Evolutionary conservation across 768 basidiomycete species (phyloP).

Genomic region (Boletus patriciae): DNA sequence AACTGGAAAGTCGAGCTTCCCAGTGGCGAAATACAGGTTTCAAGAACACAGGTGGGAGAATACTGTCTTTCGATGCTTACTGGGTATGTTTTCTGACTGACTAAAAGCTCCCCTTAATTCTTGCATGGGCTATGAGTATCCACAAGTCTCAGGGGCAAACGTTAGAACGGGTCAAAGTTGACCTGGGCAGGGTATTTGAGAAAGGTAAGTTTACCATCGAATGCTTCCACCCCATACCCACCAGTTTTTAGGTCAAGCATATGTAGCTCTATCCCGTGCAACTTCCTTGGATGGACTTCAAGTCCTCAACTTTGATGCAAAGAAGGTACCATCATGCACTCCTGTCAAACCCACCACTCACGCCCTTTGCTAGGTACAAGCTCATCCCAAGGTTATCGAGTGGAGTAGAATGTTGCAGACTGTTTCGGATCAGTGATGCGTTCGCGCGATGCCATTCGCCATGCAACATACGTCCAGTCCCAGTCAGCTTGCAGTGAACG

Average conservation of each 20-base stretch:
- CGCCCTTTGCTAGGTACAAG: conserved; percentile 51
- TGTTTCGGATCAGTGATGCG: conserved; percentile 29
- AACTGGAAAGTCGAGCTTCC: conserved; percentile 85
- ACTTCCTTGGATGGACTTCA: conserved; percentile 84
- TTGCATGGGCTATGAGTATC: conserved; percentile 98
- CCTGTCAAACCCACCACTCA: background rate
- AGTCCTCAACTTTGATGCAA: conserved; percentile 73
- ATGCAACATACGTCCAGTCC: background rate
- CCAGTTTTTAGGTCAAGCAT: conserved; percentile 69
- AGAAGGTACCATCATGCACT: conserved; percentile 51
- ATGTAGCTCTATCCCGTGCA: conserved; percentile 87
- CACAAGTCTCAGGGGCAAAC: conserved; percentile 99
- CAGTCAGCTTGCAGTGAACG: background rate
- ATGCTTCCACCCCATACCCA: conserved; percentile 1
- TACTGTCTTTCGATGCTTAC: background rate
- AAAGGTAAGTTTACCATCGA: conserved; percentile 54
- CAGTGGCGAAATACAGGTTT: conserved; percentile 81
- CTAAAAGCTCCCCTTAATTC: conserved; percentile 74
- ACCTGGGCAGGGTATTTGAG: conserved; percentile 90
- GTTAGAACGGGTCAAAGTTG: conserved; percentile 90
- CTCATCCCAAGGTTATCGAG: conserved; percentile 66
- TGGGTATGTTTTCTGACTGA: background rate
- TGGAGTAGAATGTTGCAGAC: conserved; percentile 73
- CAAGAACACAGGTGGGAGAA: conserved; percentile 67
- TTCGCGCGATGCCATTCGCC: background rate